A percentile compares a stretch with the other conserved stretches of the same genome.
Conservation (phyloP, 1,284 basidiomycete genomes). For the Macrocybe sp. region DNA sequence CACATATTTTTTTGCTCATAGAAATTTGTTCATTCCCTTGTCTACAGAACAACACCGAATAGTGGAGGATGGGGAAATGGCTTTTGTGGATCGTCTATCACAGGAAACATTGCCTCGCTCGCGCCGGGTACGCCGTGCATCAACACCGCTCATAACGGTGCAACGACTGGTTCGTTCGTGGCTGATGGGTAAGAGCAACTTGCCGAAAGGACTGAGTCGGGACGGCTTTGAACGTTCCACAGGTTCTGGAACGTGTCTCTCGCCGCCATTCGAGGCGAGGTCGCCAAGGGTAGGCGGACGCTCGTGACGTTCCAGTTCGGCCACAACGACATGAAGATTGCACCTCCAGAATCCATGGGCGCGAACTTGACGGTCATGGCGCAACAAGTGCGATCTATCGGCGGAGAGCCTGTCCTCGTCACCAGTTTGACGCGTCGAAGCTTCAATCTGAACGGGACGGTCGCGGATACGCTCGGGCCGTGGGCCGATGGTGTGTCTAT, state of each 20-base stretch:
- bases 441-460: constrained; percentile 32
- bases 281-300: constrained; percentile 31
- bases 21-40: not conserved
- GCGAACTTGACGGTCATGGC: constrained; percentile 38
- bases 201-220: not conserved
- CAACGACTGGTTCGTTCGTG: constrained; percentile 38
- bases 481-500: constrained; percentile 33
- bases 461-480: constrained; percentile 33
- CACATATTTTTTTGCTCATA: not conserved
- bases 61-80: constrained; percentile 39
- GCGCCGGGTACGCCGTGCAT: constrained; percentile 32
- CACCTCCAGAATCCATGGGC: constrained; percentile 40
- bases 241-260: constrained; percentile 28
- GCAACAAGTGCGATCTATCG: constrained; percentile 29
- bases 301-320: constrained; percentile 42
- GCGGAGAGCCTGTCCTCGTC: constrained; percentile 38
- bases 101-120: constrained; percentile 30
- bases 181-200: constrained; percentile 24
- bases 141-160: constrained; percentile 36
- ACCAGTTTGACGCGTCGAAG: constrained; percentile 37
- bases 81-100: constrained; percentile 32
- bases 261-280: constrained; percentile 27
- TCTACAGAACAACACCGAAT: constrained; percentile 25
- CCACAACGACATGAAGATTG: constrained; percentile 43
- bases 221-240: not conserved